Evolutionary conservation across 768 basidiomycete species (phyloP), one percentile per base, ranked within the genome.

Genomic region (Fomitopsis pulvina): DNA sequence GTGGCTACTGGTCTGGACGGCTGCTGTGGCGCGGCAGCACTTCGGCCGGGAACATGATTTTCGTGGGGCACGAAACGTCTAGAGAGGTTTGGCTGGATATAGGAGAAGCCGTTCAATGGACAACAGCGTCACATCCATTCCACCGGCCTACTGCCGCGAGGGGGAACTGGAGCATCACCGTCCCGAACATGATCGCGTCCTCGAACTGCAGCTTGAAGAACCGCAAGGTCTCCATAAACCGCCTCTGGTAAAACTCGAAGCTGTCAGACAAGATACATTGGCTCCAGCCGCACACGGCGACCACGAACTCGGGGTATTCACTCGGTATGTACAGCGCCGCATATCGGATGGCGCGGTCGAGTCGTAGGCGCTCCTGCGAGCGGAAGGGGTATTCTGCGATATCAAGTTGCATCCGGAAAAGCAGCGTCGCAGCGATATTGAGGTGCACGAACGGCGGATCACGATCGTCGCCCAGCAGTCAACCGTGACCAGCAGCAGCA

Each of bases 401-500:
- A 25, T 95, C 95, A 44, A 99, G 85, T 84, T 95, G 97, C 54
- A 99, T 76, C 46, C 93, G 80, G 71, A 99, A 99, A 28, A 98
- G 79, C 0, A 96, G 96, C 2, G 94, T 99, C 7, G 93, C 95
- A 0, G 95, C 95, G 40, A 98, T 81, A 6, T 85, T 78, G 54
- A 98, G 81, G 69, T 98, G 94, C 28, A 80, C 82, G 63, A 89
- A 95, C 0, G 96, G 96, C 47, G 80, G 61, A 96, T 93, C 0
- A 74, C 71, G 45, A 98, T 79, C 45, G 79, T 78, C 7, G 90
- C 86, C 96, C 96, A 99, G 60, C 90, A 94, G 67, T 99, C 96
- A n/a, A 97, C 96, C 93, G 98, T 98, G 14, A 93, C 93, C 41
- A 98, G 80, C 7, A 99, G 76, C 8, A 91, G 85, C 48, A 98